Base-by-base conservation (phyloP, 768 basidiomycete genomes). In the Trametes cinnabarina region DNA sequence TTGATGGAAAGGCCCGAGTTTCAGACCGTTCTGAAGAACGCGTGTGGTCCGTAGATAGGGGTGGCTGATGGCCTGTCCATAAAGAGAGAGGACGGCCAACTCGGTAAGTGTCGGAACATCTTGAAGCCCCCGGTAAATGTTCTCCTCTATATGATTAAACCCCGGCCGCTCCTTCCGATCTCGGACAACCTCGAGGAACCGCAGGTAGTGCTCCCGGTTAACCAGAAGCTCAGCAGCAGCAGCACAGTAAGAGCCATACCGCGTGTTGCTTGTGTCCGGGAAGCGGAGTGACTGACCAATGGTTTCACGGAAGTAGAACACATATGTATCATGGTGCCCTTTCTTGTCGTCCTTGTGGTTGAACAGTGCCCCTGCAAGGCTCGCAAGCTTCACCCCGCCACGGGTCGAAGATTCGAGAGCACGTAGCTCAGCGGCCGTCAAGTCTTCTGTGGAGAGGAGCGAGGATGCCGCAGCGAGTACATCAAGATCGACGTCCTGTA, bases 181-280 rank as follows among this genome's bases (percentile, higher is more conserved):
- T 53, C 70, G 61, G 2, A 63, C 55, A 9, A 49, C 22, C 15
- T 58, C 50, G 6, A 78, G 61, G 60, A 73, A 73, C 2, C 49
- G 14, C 19, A 70, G 51, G 56, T 64, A 71, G 0, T 51, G 40
- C 0, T 48, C 28, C 3, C 62, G 72, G 53, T 73, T 37, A 0
- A 67, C 39, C 28, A 76, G 50, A 17, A 75, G 57, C 14, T 56
- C 66, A 0, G 62, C 51, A 0, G 71, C 64, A 1, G 72, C 74
- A 3, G 69, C 66, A 28, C 70, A 61, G 60, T 76, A 66, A 2
- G 68, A 69, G 23, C 71, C 66, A 60, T 68, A 77, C 0, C 68
- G 67, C 1, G 66, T 76, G 55, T 75, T 77, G 58, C 68, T 72
- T 0, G 71, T 72, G 46, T 75, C 73, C 0, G 75, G 73, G 50